A percentile compares a stretch with the other conserved stretches of the same genome.
phyloP scores from a whole-genome alignment of 2,329 filamentous ascomycete species.

The Hypoxylon sp. region DNA sequence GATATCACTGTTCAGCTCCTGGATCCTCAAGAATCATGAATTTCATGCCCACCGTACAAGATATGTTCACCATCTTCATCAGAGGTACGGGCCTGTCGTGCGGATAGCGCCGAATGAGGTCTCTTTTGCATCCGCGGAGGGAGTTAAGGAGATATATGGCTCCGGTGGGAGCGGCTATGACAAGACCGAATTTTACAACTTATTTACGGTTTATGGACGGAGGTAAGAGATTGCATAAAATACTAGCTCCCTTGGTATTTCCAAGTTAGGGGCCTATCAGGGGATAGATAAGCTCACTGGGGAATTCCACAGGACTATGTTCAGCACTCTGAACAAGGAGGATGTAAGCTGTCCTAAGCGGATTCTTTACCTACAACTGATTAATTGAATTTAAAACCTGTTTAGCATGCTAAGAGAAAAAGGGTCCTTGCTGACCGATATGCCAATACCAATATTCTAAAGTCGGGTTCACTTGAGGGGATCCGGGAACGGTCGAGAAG shows the following conservation, averaged over 20 bases:
- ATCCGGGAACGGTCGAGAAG: constrained; percentile 70
- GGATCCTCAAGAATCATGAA: constrained; percentile 70
- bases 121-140: constrained; percentile 69
- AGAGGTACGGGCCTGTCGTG: constrained; percentile 70
- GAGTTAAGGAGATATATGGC: constrained; percentile 74
- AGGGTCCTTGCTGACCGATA: constrained; percentile 76
- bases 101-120: constrained; percentile 72
- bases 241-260: not conserved
- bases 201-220: constrained; percentile 71
- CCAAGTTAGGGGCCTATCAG: not conserved
- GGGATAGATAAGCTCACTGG: constrained; percentile 19
- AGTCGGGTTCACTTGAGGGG: constrained; percentile 67
- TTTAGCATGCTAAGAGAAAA: constrained; percentile 74
- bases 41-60: constrained; percentile 66
- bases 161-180: constrained; percentile 74
- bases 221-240: constrained; percentile 58
- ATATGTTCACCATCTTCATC: constrained; percentile 71
- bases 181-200: constrained; percentile 75
- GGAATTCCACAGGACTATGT: constrained; percentile 68
- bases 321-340: constrained; percentile 69
- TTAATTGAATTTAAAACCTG: constrained; percentile 18
- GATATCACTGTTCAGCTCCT: constrained; percentile 65
- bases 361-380: not conserved
- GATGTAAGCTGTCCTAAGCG: constrained; percentile 59
- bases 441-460: constrained; percentile 77